These are phyloP conservation scores for Leccinellum rugosiceps DNA, from an alignment of 768 basidiomycete species.

Conservation along the genomic window DNA sequence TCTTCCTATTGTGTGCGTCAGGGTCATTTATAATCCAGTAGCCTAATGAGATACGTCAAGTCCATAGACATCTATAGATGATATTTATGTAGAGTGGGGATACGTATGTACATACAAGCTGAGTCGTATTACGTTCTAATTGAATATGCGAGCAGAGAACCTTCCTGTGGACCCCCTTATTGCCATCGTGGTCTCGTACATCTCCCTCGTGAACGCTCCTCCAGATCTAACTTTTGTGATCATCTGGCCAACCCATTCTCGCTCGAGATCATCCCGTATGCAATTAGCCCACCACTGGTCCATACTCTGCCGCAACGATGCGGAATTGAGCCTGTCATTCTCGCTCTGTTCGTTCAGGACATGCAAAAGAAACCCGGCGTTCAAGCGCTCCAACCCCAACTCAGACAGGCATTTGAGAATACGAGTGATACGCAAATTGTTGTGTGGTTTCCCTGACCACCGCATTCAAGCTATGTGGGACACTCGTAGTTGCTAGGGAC, in stretches of 20 bases:
- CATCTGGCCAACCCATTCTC: conserved; percentile 50
- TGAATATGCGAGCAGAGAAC: conserved; percentile 8
- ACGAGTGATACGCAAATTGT: conserved; percentile 73
- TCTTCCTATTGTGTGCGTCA: conserved; percentile 14
- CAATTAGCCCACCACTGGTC: conserved; percentile 80
- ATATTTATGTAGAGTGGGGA: background rate
- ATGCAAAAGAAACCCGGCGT: conserved; percentile 65
- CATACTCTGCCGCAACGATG: conserved; percentile 56
- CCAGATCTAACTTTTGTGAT: conserved; percentile 49
- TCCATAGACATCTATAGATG: background rate
- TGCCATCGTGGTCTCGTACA: conserved; percentile 50
- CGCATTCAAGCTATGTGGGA: background rate
- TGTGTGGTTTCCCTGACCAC: conserved; percentile 61
- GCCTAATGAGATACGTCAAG: background rate
- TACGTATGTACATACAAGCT: background rate
- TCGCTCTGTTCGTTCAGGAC: conserved; percentile 70
- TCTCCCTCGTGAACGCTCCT: conserved; percentile 51
- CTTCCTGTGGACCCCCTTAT: conserved; percentile 29
- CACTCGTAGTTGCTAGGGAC: background rate
- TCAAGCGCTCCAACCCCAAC: conserved; percentile 60
- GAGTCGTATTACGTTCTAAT: background rate
- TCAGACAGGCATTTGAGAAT: conserved; percentile 76
- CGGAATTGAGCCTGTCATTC: conserved; percentile 46
- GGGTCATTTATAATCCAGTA: background rate
- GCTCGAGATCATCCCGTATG: conserved; percentile 56